Conservation (phyloP, 495 filamentous ascomycete genomes). For the Penicillium mononematosum region DNA sequence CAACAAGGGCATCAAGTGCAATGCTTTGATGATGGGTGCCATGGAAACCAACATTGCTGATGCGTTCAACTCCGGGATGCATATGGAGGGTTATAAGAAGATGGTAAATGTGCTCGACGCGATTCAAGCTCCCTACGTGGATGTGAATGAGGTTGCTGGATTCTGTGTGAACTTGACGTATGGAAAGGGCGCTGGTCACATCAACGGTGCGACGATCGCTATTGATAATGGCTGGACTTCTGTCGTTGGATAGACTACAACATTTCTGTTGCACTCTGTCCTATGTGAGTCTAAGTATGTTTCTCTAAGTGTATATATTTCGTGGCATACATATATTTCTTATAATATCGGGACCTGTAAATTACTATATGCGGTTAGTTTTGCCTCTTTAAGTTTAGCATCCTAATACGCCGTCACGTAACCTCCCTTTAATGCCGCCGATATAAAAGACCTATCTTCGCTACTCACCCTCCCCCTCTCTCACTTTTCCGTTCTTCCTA, state of each 20-base stretch:
- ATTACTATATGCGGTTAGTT: too few species aligned
- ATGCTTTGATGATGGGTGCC: constrained; percentile 55
- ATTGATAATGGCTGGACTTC: constrained; percentile 35
- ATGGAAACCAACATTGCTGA: constrained; percentile 58
- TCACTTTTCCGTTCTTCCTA: too few species aligned
- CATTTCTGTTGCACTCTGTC: neutral
- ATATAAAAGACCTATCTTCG: too few species aligned
- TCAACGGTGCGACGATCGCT: constrained; percentile 37
- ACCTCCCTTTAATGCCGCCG: too few species aligned
- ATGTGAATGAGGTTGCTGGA: constrained; percentile 41
- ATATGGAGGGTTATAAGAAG: constrained; percentile 44
- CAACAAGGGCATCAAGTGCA: constrained; percentile 54
- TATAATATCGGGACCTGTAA: too few species aligned
- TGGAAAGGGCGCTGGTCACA: constrained; percentile 29
- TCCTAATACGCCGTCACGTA: too few species aligned
- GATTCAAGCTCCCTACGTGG: constrained; percentile 26
- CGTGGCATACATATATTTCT: neutral
- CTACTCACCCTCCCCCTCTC: too few species aligned
- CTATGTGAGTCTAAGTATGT: neutral
- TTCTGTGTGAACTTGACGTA: constrained; percentile 31
- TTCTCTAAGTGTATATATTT: neutral
- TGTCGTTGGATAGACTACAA: constrained; percentile 24
- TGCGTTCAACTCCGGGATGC: constrained; percentile 43
- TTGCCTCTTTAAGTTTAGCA: too few species aligned
- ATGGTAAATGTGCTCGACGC: constrained; percentile 29